phyloP scores from a whole-genome alignment of 2,329 filamentous ascomycete species.

The Juglanconis juglandina region DNA sequence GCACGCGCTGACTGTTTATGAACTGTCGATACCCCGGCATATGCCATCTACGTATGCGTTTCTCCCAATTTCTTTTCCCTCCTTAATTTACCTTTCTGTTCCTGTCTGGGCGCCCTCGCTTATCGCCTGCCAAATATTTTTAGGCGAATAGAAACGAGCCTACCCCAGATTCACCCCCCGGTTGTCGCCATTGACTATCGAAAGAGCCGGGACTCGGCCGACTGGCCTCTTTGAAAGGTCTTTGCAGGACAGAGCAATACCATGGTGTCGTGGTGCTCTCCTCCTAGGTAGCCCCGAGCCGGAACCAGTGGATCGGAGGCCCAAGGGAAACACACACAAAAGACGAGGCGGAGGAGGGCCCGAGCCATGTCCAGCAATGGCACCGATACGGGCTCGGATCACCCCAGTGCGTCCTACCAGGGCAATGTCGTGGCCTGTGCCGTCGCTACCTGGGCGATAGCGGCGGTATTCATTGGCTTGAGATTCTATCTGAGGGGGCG shows the following conservation, averaged over 20 bases:
- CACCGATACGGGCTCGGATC: constrained; percentile 4
- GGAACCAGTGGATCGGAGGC: background rate
- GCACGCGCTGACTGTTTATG: background rate
- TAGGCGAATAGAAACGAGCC: background rate
- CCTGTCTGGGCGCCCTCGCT: background rate
- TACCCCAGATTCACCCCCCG: background rate
- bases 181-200: background rate
- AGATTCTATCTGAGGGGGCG: constrained; percentile 30
- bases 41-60: background rate
- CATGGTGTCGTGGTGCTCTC: constrained; percentile 9
- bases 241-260: background rate
- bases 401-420: constrained; percentile 11
- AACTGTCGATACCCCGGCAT: background rate
- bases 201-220: background rate
- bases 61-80: background rate
- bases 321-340: background rate
- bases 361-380: constrained; percentile 14
- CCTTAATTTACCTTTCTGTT: background rate
- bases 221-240: background rate
- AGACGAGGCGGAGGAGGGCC: background rate
- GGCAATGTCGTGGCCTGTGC: constrained; percentile 15
- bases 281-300: background rate
- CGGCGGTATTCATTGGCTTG: constrained; percentile 26
- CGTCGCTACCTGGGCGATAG: constrained; percentile 19
- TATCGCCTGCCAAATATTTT: background rate